phyloP scores from a whole-genome alignment of 495 filamentous ascomycete species.

The Hypoxylon intermedium region DNA sequence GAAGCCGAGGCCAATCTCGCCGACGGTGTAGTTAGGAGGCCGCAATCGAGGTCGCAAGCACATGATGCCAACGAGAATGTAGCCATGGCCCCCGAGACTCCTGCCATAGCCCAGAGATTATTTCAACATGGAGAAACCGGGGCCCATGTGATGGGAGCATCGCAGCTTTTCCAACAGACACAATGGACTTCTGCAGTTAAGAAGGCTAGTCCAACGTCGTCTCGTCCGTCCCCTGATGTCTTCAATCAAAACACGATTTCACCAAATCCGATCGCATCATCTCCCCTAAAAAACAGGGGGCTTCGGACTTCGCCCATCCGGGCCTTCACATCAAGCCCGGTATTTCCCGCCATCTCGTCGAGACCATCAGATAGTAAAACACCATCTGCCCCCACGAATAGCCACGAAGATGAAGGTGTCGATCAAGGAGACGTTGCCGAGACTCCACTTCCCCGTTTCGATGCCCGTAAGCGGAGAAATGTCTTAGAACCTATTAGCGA shows the following conservation, averaged over 20 bases:
- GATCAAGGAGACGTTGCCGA: constrained; percentile 21
- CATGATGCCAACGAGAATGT: constrained; percentile 1
- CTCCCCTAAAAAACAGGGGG: constrained; percentile 52
- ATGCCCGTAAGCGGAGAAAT: constrained; percentile 13
- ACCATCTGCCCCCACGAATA: constrained; percentile 19
- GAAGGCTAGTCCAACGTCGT: constrained; percentile 55
- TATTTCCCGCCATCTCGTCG: constrained; percentile 19
- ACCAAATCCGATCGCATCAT: constrained; percentile 48
- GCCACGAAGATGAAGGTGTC: constrained; percentile 11
- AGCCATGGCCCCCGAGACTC: constrained; percentile 50
- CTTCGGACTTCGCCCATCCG: constrained; percentile 47
- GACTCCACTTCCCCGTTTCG: constrained; percentile 9
- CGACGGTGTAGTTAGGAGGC: constrained; percentile 1
- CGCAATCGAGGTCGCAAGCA: constrained; percentile 22
- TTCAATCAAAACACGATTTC: constrained; percentile 48
- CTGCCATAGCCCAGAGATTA: constrained; percentile 48
- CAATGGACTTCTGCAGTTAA: constrained; percentile 54
- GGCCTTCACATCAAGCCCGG: constrained; percentile 46
- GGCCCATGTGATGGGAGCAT: constrained; percentile 48
- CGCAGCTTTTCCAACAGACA: constrained; percentile 55
- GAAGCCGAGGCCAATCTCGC: constrained; percentile 10
- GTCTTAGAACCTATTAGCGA: constrained; percentile 38
- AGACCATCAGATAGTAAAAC: constrained; percentile 24
- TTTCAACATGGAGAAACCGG: constrained; percentile 45
- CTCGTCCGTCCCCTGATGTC: constrained; percentile 54